These are phyloP conservation scores for Halenospora varia DNA, from an alignment of 495 filamentous ascomycete genomes.

Conservation along the genomic window DNA sequence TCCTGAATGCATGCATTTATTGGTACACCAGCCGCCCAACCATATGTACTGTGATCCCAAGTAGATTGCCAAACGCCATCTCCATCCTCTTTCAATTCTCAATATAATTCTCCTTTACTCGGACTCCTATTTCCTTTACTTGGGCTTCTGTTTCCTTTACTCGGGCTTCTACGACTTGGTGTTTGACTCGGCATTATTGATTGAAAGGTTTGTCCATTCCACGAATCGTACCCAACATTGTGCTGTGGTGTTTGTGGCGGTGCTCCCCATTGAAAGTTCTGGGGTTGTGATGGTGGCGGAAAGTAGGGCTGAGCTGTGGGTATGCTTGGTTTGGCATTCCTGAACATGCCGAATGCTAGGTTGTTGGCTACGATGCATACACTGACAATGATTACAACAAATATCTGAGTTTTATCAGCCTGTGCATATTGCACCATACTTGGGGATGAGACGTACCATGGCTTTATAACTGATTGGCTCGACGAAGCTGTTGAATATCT, in stretches of 20 bases:
- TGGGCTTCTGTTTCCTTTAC: constrained; percentile 21
- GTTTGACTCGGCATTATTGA: constrained; percentile 25
- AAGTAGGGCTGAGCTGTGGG: constrained; percentile 19
- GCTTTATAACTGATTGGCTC: constrained; percentile 71
- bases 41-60: neutral
- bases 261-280: constrained; percentile 21
- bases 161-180: constrained; percentile 22
- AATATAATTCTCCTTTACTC: constrained; percentile 12
- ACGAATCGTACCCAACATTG: constrained; percentile 11
- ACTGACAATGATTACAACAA: constrained; percentile 51
- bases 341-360: constrained; percentile 46
- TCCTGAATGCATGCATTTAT: neutral
- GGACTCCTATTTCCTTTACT: constrained; percentile 22
- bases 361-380: constrained; percentile 54
- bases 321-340: constrained; percentile 31
- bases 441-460: constrained; percentile 57
- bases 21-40: neutral
- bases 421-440: too few relatives aligned
- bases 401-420: constrained; percentile 31
- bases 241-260: constrained; percentile 19
- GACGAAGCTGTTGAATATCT: constrained; percentile 71
- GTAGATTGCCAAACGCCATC: neutral
- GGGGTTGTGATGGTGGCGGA: constrained; percentile 7
- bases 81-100: neutral
- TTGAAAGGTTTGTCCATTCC: constrained; percentile 9